phyloP scores from a whole-genome alignment of 768 basidiomycete genomes.

The Rhodotorula toruloides region DNA sequence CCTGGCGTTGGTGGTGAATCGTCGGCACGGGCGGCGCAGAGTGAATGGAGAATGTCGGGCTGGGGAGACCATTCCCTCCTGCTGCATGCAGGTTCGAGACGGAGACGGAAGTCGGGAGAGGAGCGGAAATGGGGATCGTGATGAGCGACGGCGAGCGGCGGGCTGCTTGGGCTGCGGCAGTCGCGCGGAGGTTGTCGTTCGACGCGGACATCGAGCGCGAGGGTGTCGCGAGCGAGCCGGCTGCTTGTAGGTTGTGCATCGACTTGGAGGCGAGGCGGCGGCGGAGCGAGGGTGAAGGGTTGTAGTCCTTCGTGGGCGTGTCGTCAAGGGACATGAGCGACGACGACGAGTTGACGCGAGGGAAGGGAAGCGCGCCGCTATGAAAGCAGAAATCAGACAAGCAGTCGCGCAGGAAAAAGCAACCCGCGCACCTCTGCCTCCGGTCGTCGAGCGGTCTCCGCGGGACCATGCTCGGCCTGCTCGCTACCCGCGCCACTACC shows the following conservation, averaged over 20 bases:
- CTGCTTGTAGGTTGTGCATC: conserved; percentile 31
- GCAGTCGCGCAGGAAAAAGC: background rate
- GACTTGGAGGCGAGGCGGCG: conserved; percentile 34
- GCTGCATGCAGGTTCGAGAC: background rate
- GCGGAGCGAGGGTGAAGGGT: conserved; percentile 13
- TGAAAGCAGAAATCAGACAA: background rate
- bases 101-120: conserved; percentile 6
- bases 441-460: conserved; percentile 40
- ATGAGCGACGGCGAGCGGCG: conserved; percentile 17
- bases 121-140: conserved; percentile 9
- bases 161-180: conserved; percentile 8
- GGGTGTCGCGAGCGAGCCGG: conserved; percentile 7
- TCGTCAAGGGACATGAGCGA: conserved; percentile 41
- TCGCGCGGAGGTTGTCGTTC: conserved; percentile 27
- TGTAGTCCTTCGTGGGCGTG: conserved; percentile 30
- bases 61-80: background rate
- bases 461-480: conserved; percentile 42
- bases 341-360: conserved; percentile 26
- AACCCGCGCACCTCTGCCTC: conserved; percentile 28
- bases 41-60: conserved; percentile 6
- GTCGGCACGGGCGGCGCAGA: background rate
- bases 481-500: conserved; percentile 39
- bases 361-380: conserved; percentile 23
- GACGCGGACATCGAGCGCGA: conserved; percentile 22
- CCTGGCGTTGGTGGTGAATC: background rate